Percentiles rank a stretch among this genome's conserved stretches.
Conservation (phyloP, 805 yeast genomes). For the Wickerhamiella sorbophila region DNA sequence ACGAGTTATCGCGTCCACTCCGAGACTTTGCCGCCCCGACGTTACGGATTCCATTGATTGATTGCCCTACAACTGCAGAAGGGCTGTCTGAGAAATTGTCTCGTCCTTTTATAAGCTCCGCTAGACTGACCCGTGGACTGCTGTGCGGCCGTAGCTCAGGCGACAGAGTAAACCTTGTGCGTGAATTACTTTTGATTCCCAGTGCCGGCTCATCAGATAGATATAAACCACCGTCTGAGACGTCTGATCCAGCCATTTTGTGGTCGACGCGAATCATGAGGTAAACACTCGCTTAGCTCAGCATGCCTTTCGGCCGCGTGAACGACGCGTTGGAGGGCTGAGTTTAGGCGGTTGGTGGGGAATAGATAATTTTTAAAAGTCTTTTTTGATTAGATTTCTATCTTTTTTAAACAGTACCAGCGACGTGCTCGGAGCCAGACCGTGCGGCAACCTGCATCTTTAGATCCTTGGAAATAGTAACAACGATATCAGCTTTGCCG, state of each 20-base stretch:
- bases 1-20: neutral
- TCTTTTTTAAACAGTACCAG: conserved; percentile 13
- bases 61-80: neutral
- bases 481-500: conserved; percentile 47
- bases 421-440: conserved; percentile 14
- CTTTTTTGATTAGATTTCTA: neutral
- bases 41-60: neutral
- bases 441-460: conserved; percentile 47
- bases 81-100: neutral
- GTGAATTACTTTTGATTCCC: neutral
- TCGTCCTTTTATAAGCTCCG: neutral
- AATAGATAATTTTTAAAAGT: neutral
- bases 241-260: neutral
- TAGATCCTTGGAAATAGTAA: conserved; percentile 53
- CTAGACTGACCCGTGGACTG: neutral
- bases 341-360: neutral
- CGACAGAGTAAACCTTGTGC: neutral
- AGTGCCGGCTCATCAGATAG: neutral
- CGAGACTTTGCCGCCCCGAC: neutral
- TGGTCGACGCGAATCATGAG: neutral
- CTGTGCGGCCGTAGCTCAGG: neutral
- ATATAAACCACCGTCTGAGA: neutral
- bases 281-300: neutral
- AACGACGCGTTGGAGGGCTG: neutral
- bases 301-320: neutral